phyloP scores from a whole-genome alignment of 768 basidiomycete species.

The Leccinum sublutescens region DNA sequence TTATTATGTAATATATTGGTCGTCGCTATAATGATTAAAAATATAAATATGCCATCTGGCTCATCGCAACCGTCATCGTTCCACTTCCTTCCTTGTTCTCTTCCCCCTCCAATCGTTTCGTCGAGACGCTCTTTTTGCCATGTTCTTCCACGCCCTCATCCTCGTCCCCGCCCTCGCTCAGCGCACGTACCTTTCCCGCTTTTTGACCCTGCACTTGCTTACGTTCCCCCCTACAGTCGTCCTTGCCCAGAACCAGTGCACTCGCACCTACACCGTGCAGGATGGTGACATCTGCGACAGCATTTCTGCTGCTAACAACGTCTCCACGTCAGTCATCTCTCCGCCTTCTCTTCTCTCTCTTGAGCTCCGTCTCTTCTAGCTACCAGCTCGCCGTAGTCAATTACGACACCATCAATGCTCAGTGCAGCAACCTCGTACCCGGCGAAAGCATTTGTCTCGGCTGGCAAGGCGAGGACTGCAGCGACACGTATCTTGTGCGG shows the following conservation, averaged over 20 bases:
- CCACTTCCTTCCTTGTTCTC: background rate
- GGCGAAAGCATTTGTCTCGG: constrained; percentile 63
- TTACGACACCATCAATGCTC: constrained; percentile 42
- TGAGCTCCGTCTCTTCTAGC: constrained; percentile 34
- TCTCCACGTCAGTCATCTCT: constrained; percentile 53
- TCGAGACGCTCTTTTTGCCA: constrained; percentile 22
- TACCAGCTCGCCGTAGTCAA: constrained; percentile 75
- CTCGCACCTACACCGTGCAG: constrained; percentile 59
- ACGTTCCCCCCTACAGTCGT: constrained; percentile 14
- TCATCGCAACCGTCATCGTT: background rate
- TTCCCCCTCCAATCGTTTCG: constrained; percentile 17
- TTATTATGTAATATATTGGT: background rate
- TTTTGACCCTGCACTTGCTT: constrained; percentile 5
- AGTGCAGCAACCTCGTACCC: constrained; percentile 59
- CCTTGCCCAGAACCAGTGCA: constrained; percentile 40
- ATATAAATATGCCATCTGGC: background rate
- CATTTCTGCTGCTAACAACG: constrained; percentile 63
- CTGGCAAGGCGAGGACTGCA: constrained; percentile 57
- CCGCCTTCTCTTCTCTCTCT: background rate
- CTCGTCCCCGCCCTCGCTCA: constrained; percentile 47
- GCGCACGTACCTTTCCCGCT: constrained; percentile 30
- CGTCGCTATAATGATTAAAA: background rate
- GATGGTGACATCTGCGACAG: constrained; percentile 66
- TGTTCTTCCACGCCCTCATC: constrained; percentile 39
- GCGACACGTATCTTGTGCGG: constrained; percentile 53